A percentile compares a stretch with the other conserved stretches of the same genome.
These are phyloP conservation scores for Eucalyptus microcorys DNA, from an alignment of 345 rosid genomes.

Conservation along the genomic window DNA sequence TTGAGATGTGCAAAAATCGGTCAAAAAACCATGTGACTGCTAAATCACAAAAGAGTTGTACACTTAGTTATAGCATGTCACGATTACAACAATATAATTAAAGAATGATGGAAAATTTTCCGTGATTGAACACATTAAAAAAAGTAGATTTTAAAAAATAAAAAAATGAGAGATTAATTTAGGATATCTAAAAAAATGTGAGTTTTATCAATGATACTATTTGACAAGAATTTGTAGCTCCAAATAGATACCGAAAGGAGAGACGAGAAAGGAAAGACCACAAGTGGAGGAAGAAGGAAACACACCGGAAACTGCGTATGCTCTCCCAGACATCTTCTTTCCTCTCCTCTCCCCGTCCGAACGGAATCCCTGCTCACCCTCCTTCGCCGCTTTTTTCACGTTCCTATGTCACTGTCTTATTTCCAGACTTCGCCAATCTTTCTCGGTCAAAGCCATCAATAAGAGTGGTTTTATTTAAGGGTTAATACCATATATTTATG, in stretches of 20 bases:
- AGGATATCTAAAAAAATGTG: background rate
- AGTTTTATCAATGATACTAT: background rate
- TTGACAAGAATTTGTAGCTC: too few species aligned
- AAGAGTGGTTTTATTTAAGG: background rate
- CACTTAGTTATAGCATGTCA: background rate
- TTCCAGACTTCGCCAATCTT: too few species aligned
- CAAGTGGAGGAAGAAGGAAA: background rate
- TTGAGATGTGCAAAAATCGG: background rate
- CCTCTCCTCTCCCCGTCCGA: background rate
- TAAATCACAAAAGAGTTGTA: background rate
- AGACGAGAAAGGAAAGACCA: background rate
- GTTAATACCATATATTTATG: too few species aligned
- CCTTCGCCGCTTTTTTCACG: too few species aligned
- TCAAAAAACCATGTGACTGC: rapidly evolving
- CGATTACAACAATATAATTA: background rate
- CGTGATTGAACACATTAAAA: background rate
- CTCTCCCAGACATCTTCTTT: background rate
- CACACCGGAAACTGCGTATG: background rate
- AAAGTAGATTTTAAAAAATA: background rate
- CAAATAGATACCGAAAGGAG: background rate
- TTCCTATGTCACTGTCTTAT: too few species aligned
- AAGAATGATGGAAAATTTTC: background rate
- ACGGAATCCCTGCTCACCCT: background rate
- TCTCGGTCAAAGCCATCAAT: background rate
- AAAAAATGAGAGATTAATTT: background rate